Percentiles rank a stretch among this genome's conserved stretches.
These are phyloP conservation scores for Sarocladium oryzae DNA, from an alignment of 2,329 filamentous ascomycete species.

Conservation along the genomic window DNA sequence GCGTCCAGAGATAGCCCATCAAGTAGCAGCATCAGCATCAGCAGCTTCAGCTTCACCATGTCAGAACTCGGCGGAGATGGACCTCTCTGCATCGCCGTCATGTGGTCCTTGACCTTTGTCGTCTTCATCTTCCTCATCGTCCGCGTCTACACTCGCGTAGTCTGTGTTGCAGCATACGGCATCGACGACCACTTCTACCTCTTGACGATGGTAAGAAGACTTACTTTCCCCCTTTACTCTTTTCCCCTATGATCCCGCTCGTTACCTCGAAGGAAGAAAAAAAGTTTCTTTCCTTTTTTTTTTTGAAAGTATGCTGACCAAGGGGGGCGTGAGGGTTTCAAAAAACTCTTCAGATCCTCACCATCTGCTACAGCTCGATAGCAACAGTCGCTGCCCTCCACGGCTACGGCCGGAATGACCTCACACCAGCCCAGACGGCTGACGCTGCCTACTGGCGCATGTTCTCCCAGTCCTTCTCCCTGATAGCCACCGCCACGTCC, in stretches of 20 bases:
- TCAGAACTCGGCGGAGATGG: conserved; percentile 2
- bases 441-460: neutral
- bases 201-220: conserved; percentile 17
- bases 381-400: neutral
- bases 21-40: neutral
- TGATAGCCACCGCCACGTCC: conserved; percentile 26
- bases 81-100: conserved; percentile 10
- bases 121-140: conserved; percentile 23
- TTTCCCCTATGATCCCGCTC: too few relatives aligned
- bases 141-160: conserved; percentile 27
- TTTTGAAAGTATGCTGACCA: too few relatives aligned
- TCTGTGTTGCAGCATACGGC: conserved; percentile 20
- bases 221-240: too few relatives aligned
- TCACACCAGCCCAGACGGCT: neutral
- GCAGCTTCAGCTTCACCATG: neutral
- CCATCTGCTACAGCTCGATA: neutral
- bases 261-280: too few relatives aligned
- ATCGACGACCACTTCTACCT: conserved; percentile 26
- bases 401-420: neutral
- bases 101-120: conserved; percentile 15
- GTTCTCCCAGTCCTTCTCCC: conserved; percentile 24
- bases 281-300: too few relatives aligned
- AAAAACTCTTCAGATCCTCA: neutral
- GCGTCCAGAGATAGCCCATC: too few relatives aligned
- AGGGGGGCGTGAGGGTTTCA: too few relatives aligned